Evolutionary conservation across 177 flowering plant genomes (phyloP).

Genomic region (Tripterygium wilfordii): DNA sequence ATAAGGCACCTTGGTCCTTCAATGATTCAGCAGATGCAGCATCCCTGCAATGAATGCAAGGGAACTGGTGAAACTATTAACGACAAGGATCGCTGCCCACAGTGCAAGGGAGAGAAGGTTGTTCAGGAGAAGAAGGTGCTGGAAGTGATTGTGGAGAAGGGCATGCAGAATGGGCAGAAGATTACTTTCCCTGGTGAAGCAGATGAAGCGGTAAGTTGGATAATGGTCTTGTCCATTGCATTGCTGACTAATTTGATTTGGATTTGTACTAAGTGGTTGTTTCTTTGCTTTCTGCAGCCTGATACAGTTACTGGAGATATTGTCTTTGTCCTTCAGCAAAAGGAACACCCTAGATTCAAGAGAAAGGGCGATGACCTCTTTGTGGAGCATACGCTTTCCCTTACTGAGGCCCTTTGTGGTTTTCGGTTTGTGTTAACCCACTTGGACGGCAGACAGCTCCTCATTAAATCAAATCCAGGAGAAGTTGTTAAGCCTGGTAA

Average conservation of each 20-base stretch:
- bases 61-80: slow-evolving; percentile 82
- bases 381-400: slow-evolving; percentile 57
- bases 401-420: slow-evolving; percentile 75
- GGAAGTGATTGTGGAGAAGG: slow-evolving; percentile 85
- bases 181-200: slow-evolving; percentile 92
- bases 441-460: slow-evolving; percentile 67
- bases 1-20: slow-evolving; percentile 75
- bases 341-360: slow-evolving; percentile 74
- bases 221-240: background rate
- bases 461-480: slow-evolving; percentile 72
- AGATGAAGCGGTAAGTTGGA: slow-evolving; percentile 72
- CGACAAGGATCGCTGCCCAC: slow-evolving; percentile 79
- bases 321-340: slow-evolving; percentile 70
- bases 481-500: slow-evolving; percentile 85
- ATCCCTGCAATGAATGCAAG: slow-evolving; percentile 74
- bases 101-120: slow-evolving; percentile 90
- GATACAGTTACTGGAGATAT: slow-evolving; percentile 75
- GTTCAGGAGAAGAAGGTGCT: slow-evolving; percentile 84
- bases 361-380: slow-evolving; percentile 75
- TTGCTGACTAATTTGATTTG: background rate
- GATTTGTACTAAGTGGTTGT: background rate
- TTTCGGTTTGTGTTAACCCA: slow-evolving; percentile 70
- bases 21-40: too few species aligned
- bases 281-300: slow-evolving; percentile 43
- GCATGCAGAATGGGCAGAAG: slow-evolving; percentile 92